Evolutionary conservation across 495 filamentous ascomycete species (phyloP).

Genomic region (Articulospora tetracladia): DNA sequence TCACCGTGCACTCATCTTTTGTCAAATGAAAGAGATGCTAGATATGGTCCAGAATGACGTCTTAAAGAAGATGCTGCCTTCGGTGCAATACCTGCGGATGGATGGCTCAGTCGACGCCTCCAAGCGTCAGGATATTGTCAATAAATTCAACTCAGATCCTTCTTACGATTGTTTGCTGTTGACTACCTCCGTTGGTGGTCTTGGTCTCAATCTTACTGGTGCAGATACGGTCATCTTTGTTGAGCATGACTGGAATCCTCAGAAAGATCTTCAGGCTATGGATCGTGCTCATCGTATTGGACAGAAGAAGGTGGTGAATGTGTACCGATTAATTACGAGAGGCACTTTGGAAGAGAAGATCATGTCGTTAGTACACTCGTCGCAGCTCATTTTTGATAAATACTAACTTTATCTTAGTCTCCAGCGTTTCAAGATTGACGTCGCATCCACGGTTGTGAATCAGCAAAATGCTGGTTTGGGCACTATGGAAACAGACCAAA

Average conservation of each 20-base stretch:
- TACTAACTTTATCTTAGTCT: constrained; percentile 50
- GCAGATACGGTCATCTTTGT: constrained; percentile 99
- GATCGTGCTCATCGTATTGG: constrained; percentile 97
- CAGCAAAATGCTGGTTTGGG: constrained; percentile 93
- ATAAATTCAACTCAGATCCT: constrained; percentile 96
- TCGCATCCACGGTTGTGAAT: constrained; percentile 96
- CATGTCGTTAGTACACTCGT: constrained; percentile 59
- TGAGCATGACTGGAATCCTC: constrained; percentile 99
- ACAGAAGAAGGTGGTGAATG: constrained; percentile 99
- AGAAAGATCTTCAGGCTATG: constrained; percentile 98
- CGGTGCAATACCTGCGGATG: constrained; percentile 82
- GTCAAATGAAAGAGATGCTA: constrained; percentile 99
- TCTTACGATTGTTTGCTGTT: constrained; percentile 90
- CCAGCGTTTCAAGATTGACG: constrained; percentile 99
- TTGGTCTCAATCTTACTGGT: constrained; percentile 93
- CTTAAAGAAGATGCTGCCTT: constrained; percentile 77
- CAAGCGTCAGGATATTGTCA: constrained; percentile 92
- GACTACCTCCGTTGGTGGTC: constrained; percentile 90
- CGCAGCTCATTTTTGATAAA: not conserved
- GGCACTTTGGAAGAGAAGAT: constrained; percentile 99
- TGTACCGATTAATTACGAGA: constrained; percentile 94
- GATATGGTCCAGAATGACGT: constrained; percentile 96
- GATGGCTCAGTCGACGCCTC: constrained; percentile 89
- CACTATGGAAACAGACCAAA: constrained; percentile 96
- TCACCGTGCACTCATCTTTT: constrained; percentile 94